phyloP scores from a whole-genome alignment of 768 basidiomycete species.

The Pleurotus tuber-regium region DNA sequence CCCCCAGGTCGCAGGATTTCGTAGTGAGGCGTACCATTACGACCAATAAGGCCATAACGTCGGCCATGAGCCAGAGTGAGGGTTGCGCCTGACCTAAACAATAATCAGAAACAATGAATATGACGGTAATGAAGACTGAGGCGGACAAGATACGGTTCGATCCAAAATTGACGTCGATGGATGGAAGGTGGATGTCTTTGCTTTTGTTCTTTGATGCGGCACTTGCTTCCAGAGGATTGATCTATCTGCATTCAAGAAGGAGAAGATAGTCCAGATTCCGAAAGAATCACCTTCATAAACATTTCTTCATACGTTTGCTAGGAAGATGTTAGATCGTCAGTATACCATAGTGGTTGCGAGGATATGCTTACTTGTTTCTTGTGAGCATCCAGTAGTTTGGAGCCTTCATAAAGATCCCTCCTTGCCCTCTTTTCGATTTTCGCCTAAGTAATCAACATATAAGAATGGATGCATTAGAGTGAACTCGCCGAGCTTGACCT shows the following conservation, averaged over 20 bases:
- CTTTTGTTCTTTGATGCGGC: conserved; percentile 86
- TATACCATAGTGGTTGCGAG: not conserved
- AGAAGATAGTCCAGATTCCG: not conserved
- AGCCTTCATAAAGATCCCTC: conserved; percentile 92
- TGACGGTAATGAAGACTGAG: conserved; percentile 1
- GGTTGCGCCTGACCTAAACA: conserved; percentile 71
- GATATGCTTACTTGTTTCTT: conserved; percentile 82
- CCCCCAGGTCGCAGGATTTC: too few species aligned
- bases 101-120: conserved; percentile 6
- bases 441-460: conserved; percentile 46
- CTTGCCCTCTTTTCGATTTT: conserved; percentile 97
- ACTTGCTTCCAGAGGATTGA: conserved; percentile 88
- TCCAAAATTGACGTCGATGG: conserved; percentile 95
- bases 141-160: conserved; percentile 88
- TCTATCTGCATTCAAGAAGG: conserved; percentile 37
- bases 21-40: conserved; percentile 62
- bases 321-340: not conserved
- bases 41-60: conserved; percentile 89
- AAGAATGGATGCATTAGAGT: not conserved
- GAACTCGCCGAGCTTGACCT: conserved; percentile 37
- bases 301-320: conserved; percentile 98
- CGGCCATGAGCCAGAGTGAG: conserved; percentile 87
- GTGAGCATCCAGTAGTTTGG: conserved; percentile 89
- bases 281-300: conserved; percentile 82
- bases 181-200: conserved; percentile 93